Evolutionary conservation across 1,284 basidiomycete genomes (phyloP), one percentile per base, ranked within the genome.

Genomic region (Neolentinus lepideus): DNA sequence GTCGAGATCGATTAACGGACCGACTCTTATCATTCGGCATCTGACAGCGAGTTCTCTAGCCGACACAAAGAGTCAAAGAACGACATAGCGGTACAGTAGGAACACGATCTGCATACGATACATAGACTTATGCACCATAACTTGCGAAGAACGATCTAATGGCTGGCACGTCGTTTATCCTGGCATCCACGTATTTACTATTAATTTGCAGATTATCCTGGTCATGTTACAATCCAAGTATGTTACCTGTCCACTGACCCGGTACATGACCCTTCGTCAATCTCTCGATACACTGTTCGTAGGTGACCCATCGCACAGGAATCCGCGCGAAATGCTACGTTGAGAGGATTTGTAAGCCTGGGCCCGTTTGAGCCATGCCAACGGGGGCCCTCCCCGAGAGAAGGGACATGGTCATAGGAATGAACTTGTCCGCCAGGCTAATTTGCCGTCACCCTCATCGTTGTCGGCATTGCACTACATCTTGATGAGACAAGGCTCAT

Each of bases 1-100:
- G 53, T 57, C 29, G 22, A 57, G 16, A 31, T 59, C 16, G 59
- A 60, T 36, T 60, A 48, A 57, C 11, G 47, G n/a, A n/a, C 19
- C n/a, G 21, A 2, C 11, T 43, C 38, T 43, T 21, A 16, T 31
- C 6, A 31, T 12, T 31, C 29, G 29, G 29, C 12, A 31, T 31
- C 29, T 12, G 29, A 31, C 29, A n/a, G n/a, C n/a, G n/a, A n/a
- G n/a, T n/a, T n/a, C n/a, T n/a, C n/a, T n/a, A n/a, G n/a, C n/a
- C n/a, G n/a, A n/a, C n/a, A n/a, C n/a, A n/a, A n/a, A n/a, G n/a
- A n/a, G n/a, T n/a, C n/a, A n/a, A n/a, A n/a, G n/a, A n/a, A n/a
- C n/a, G n/a, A n/a, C n/a, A n/a, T n/a, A n/a, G n/a, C n/a, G n/a
- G n/a, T n/a, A n/a, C n/a, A n/a, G n/a, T n/a, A n/a, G n/a, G n/a